Conservation (phyloP, 345 rosid genomes). For the Citrus reticulata region DNA sequence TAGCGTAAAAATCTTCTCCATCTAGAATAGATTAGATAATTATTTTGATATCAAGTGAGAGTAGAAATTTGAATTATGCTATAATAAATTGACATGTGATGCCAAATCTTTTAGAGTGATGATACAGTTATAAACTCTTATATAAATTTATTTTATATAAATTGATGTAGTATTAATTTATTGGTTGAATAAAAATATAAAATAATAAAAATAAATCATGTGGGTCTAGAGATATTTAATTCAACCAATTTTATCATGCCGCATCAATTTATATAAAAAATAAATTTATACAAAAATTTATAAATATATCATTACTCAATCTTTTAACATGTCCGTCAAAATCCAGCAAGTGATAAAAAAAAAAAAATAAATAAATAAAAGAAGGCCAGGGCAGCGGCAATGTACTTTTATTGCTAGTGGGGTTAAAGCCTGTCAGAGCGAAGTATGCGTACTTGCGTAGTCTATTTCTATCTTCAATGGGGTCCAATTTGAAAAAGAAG, state of each 20-base stretch:
- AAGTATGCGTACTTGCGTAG: background rate
- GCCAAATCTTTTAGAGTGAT: too few relatives aligned
- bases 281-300: too few relatives aligned
- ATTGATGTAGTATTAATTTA: accelerated
- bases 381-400: background rate
- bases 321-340: background rate
- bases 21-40: too few relatives aligned
- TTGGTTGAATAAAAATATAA: too few relatives aligned
- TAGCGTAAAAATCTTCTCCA: too few relatives aligned
- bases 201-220: too few relatives aligned
- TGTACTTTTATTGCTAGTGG: background rate
- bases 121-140: accelerated
- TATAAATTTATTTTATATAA: too few relatives aligned
- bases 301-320: accelerated
- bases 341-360: background rate
- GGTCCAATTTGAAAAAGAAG: background rate
- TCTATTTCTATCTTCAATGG: background rate
- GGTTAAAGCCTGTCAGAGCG: background rate
- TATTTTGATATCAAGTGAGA: too few relatives aligned
- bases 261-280: accelerated
- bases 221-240: accelerated
- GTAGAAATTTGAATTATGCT: too few relatives aligned
- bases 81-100: too few relatives aligned
- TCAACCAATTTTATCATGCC: accelerated
- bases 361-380: too few relatives aligned